Conservation (phyloP, 2,329 filamentous ascomycete genomes). For the Ustilaginoidea virens region DNA sequence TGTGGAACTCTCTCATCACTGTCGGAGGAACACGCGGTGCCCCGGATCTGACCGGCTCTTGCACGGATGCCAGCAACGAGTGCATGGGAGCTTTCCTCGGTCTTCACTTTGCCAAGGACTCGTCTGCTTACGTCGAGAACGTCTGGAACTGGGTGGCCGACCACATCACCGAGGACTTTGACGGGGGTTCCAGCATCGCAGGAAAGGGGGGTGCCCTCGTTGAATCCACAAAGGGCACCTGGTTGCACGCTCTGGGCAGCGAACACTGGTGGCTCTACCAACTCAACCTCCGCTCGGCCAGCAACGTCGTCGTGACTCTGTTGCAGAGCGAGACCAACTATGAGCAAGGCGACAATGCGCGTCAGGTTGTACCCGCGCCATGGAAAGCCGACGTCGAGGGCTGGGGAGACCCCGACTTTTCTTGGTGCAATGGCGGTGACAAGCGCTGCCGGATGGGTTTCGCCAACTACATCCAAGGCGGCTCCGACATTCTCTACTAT, state of each 20-base stretch:
- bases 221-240: constrained; percentile 31
- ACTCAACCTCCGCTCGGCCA: constrained; percentile 33
- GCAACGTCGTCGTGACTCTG: constrained; percentile 33
- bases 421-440: constrained; percentile 20
- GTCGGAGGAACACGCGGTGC: constrained; percentile 27
- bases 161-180: constrained; percentile 27
- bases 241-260: constrained; percentile 29
- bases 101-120: constrained; percentile 28
- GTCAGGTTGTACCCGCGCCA: constrained; percentile 19
- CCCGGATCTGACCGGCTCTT: constrained; percentile 21
- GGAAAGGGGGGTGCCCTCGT: constrained; percentile 32
- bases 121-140: constrained; percentile 11
- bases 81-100: constrained; percentile 33
- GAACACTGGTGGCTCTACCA: constrained; percentile 46
- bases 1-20: constrained; percentile 30
- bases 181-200: constrained; percentile 28
- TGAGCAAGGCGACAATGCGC: constrained; percentile 17
- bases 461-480: constrained; percentile 26
- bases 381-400: constrained; percentile 19
- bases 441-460: constrained; percentile 26
- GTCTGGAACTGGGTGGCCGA: constrained; percentile 28
- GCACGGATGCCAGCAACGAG: constrained; percentile 14
- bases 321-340: constrained; percentile 39
- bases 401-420: constrained; percentile 28
- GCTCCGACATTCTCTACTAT: constrained; percentile 24